Evolutionary conservation across 2,329 filamentous ascomycete species (phyloP).

Genomic region (Aspergillus sp.): DNA sequence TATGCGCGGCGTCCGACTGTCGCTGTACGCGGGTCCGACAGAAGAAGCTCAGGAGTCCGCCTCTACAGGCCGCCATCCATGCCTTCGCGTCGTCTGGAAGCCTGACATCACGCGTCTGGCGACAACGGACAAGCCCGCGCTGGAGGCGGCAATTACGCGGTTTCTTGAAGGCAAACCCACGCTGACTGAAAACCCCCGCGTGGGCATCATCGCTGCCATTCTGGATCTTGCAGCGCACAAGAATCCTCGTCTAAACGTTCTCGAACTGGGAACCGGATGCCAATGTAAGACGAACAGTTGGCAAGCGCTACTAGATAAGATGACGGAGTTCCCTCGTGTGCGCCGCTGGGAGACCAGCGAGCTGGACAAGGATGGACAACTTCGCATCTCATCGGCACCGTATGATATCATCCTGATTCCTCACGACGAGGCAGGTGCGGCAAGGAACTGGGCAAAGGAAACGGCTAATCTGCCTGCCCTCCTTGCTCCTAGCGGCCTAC

Average conservation of each 20-base stretch:
- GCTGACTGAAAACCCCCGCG: neutral
- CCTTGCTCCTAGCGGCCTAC: too few species aligned
- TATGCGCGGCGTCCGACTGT: neutral
- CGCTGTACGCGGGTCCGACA: neutral
- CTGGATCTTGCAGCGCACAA: neutral
- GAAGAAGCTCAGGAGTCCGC: neutral
- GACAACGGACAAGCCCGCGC: too few species aligned
- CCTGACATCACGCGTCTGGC: neutral
- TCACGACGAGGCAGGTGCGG: too few species aligned
- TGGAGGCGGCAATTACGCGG: neutral
- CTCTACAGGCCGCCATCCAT: neutral
- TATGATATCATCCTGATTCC: too few species aligned
- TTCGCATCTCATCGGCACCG: too few species aligned
- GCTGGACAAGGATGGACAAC: neutral
- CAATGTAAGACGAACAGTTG: neutral
- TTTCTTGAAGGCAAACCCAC: neutral
- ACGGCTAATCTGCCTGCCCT: too few species aligned
- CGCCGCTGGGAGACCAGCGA: neutral
- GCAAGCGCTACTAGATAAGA: neutral
- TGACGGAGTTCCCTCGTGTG: neutral
- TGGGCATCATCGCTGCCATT: too few species aligned
- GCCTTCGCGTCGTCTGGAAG: neutral
- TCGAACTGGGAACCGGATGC: neutral
- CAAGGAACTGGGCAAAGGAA: too few species aligned
- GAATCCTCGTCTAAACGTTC: neutral